Conservation (phyloP, 495 filamentous ascomycete genomes). For the Rhypophila decipiens region DNA sequence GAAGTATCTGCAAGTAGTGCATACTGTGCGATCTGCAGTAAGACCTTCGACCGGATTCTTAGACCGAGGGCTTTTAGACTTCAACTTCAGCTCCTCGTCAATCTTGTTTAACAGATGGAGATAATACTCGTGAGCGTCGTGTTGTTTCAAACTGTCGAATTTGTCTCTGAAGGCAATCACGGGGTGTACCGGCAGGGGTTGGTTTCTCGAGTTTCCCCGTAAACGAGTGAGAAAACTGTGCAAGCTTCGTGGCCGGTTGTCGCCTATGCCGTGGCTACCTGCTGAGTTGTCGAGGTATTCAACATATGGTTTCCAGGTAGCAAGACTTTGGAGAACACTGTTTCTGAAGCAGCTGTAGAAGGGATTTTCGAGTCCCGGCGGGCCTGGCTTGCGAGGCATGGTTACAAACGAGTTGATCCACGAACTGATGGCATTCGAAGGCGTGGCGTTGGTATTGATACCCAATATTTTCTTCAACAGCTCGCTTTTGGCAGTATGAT, state of each 20-base stretch:
- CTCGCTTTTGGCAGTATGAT: conserved; percentile 58
- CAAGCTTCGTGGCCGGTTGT: conserved; percentile 21
- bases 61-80: conserved; percentile 26
- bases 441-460: conserved; percentile 46
- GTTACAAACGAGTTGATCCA: conserved; percentile 28
- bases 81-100: conserved; percentile 59
- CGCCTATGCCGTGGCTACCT: too few species aligned
- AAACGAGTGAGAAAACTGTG: conserved; percentile 53
- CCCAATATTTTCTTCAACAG: conserved; percentile 62
- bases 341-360: conserved; percentile 98
- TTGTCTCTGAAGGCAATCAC: conserved; percentile 74
- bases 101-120: conserved; percentile 83
- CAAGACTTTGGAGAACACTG: conserved; percentile 81
- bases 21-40: conserved; percentile 83
- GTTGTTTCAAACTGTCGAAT: conserved; percentile 91
- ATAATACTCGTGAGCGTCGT: conserved; percentile 98
- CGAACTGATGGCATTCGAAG: too few species aligned
- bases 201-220: conserved; percentile 64
- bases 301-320: conserved; percentile 62
- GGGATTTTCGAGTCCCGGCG: conserved; percentile 76
- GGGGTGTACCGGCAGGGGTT: conserved; percentile 52
- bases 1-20: conserved; percentile 76
- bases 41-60: conserved; percentile 76
- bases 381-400: conserved; percentile 38
- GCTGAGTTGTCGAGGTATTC: conserved; percentile 36